Evolutionary conservation across 1,139 yeast species (phyloP).

Genomic region (Suhomyces choctaworum): DNA sequence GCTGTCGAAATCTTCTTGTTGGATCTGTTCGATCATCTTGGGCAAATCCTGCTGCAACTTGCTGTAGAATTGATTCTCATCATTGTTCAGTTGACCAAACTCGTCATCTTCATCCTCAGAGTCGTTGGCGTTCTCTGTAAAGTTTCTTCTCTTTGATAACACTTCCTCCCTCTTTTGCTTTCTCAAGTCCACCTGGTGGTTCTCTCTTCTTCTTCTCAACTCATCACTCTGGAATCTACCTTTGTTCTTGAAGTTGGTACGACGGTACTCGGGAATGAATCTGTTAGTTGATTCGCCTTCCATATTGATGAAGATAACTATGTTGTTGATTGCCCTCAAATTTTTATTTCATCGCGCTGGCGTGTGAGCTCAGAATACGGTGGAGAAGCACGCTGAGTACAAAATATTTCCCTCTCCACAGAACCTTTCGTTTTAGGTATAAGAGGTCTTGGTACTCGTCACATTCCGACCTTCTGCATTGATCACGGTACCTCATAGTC

Average conservation of each 20-base stretch:
- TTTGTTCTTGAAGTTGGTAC: constrained; percentile 93
- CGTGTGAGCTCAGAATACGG: constrained; percentile 4
- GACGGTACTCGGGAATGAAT: constrained; percentile 96
- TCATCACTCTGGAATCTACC: constrained; percentile 95
- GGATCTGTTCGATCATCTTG: constrained; percentile 77
- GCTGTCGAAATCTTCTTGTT: constrained; percentile 72
- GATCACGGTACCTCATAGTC: too few species aligned
- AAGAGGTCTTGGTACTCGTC: too few species aligned
- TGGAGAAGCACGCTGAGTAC: too few species aligned
- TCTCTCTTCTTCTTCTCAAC: constrained; percentile 96
- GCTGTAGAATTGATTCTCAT: constrained; percentile 52
- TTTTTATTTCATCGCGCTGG: constrained; percentile 9
- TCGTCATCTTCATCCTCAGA: constrained; percentile 50
- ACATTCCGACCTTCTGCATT: too few species aligned
- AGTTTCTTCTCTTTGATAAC: constrained; percentile 87
- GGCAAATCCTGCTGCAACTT: constrained; percentile 80
- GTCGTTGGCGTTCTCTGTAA: constrained; percentile 41
- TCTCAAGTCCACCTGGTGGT: constrained; percentile 93
- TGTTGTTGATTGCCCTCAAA: constrained; percentile 7
- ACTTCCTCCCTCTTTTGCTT: constrained; percentile 96
- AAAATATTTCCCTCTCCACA: too few species aligned
- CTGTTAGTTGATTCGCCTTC: constrained; percentile 79
- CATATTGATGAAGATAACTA: constrained; percentile 37
- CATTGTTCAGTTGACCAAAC: constrained; percentile 42
- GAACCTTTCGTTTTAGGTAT: too few species aligned